These are phyloP conservation scores for Harrya chromipes DNA, from an alignment of 768 basidiomycete species.

Conservation along the genomic window DNA sequence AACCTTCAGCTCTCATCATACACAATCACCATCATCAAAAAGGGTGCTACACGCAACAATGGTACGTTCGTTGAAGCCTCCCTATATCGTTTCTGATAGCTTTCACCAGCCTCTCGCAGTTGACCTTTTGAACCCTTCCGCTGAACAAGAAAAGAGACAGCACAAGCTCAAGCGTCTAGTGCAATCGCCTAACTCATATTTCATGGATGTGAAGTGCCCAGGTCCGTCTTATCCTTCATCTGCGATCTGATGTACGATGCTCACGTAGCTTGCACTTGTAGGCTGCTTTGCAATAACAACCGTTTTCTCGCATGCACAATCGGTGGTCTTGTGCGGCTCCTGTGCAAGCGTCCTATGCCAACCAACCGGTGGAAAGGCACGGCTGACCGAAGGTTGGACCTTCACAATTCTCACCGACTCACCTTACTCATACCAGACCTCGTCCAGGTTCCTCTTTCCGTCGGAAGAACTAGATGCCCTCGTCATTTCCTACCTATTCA, in stretches of 20 bases:
- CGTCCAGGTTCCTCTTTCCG: conserved; percentile 93
- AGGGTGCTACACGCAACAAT: conserved; percentile 12
- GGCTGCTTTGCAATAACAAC: conserved; percentile 95
- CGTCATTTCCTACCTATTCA: background rate
- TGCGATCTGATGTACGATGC: background rate
- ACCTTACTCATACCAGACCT: conserved; percentile 10
- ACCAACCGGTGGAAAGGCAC: conserved; percentile 96
- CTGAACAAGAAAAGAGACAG: conserved; percentile 78
- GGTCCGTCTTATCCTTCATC: conserved; percentile 47
- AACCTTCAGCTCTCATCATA: conserved; percentile 17
- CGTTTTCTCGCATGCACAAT: conserved; percentile 99
- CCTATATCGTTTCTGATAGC: conserved; percentile 4
- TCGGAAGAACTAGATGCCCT: conserved; percentile 72
- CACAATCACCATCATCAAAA: conserved; percentile 25
- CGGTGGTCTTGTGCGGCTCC: conserved; percentile 89
- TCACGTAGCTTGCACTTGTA: conserved; percentile 26
- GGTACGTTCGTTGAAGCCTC: conserved; percentile 8
- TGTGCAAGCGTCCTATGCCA: conserved; percentile 97
- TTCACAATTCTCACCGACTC: background rate
- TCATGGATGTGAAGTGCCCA: conserved; percentile 99
- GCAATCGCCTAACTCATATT: conserved; percentile 97
- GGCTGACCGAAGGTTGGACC: conserved; percentile 91
- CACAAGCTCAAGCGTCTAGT: conserved; percentile 99
- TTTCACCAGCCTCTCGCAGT: conserved; percentile 85
- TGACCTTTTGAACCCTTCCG: conserved; percentile 95